Evolutionary conservation across 805 yeast species (phyloP).

Genomic region (Saccharomycopsis amapae): DNA sequence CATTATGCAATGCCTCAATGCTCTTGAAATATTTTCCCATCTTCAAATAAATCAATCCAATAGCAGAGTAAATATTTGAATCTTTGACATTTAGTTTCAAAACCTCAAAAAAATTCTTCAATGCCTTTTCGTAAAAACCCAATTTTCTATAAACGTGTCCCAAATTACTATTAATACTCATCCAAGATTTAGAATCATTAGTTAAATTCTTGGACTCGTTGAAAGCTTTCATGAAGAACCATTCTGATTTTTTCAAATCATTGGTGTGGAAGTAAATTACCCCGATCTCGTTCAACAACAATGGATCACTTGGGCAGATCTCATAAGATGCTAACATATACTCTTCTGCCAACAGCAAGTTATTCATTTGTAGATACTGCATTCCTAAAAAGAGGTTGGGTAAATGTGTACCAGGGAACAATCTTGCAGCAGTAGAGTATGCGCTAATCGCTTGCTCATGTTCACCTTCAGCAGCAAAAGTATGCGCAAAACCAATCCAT

Average conservation of each 20-base stretch:
- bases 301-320: slow-evolving; percentile 80
- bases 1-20: slow-evolving; percentile 69
- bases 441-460: slow-evolving; percentile 98
- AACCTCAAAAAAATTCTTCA: slow-evolving; percentile 71
- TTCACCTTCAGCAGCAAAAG: slow-evolving; percentile 97
- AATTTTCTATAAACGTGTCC: slow-evolving; percentile 81
- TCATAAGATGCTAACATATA: slow-evolving; percentile 68
- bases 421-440: slow-evolving; percentile 87
- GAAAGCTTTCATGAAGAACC: slow-evolving; percentile 62
- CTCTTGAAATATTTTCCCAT: slow-evolving; percentile 58
- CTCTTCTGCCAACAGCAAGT: slow-evolving; percentile 76
- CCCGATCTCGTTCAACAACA: slow-evolving; percentile 85
- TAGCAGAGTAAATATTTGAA: slow-evolving; percentile 69
- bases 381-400: slow-evolving; percentile 89
- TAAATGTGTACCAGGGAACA: slow-evolving; percentile 84
- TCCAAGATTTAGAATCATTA: slow-evolving; percentile 77
- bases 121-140: slow-evolving; percentile 55
- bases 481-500: slow-evolving; percentile 98
- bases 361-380: slow-evolving; percentile 90
- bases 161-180: slow-evolving; percentile 75
- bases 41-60: slow-evolving; percentile 77
- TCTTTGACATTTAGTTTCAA: slow-evolving; percentile 62
- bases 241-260: slow-evolving; percentile 62
- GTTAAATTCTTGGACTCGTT: slow-evolving; percentile 60
- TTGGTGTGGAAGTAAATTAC: slow-evolving; percentile 78